phyloP scores from a whole-genome alignment of 768 basidiomycete species.

The Pleurotus cornucopiae region DNA sequence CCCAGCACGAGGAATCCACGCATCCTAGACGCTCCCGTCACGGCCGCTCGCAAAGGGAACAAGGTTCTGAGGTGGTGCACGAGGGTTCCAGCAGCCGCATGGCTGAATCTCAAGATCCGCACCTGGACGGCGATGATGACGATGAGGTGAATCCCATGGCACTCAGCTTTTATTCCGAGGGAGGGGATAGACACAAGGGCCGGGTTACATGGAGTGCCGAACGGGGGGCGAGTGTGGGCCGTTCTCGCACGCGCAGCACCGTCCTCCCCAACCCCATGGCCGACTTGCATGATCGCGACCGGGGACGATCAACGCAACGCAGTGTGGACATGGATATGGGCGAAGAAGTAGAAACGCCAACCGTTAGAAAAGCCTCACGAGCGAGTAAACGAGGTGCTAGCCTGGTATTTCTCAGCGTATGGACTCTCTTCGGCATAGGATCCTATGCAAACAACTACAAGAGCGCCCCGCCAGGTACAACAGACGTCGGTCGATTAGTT shows the following conservation, averaged over 20 bases:
- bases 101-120: constrained; percentile 9
- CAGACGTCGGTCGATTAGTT: constrained; percentile 47
- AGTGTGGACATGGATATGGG: constrained; percentile 23
- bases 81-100: constrained; percentile 15
- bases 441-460: constrained; percentile 32
- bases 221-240: constrained; percentile 44
- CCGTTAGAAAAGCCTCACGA: constrained; percentile 44
- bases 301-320: constrained; percentile 44
- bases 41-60: constrained; percentile 24
- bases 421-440: constrained; percentile 70
- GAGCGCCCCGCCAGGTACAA: constrained; percentile 21
- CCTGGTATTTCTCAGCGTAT: constrained; percentile 79
- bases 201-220: constrained; percentile 71
- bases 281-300: constrained; percentile 26
- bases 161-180: constrained; percentile 80
- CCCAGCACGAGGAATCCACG: constrained; percentile 51
- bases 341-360: constrained; percentile 18
- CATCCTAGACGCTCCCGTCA: constrained; percentile 22
- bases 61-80: constrained; percentile 18
- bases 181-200: constrained; percentile 39
- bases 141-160: constrained; percentile 55
- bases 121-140: constrained; percentile 31
- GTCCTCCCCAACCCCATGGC: constrained; percentile 29
- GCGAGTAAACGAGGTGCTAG: constrained; percentile 68
- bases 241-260: constrained; percentile 26